Evolutionary conservation across 352 stramenopile genomes (phyloP).

Genomic region (Pythium brassicae): DNA sequence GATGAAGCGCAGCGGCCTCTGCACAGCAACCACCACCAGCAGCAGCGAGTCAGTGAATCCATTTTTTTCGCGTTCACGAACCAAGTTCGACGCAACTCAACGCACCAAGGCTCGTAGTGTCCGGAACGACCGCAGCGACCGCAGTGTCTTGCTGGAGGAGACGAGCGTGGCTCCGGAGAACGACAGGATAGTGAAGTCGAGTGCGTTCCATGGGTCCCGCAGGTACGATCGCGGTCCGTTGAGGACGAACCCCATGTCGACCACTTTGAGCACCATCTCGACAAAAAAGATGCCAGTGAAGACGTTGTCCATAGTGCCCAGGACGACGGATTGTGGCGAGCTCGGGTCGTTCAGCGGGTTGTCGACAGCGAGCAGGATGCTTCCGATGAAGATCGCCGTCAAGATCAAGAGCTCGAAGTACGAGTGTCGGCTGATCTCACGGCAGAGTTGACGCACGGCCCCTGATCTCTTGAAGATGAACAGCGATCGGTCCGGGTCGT

Average conservation of each 20-base stretch:
- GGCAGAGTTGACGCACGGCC: slow-evolving; percentile 15
- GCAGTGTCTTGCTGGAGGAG: slow-evolving; percentile 34
- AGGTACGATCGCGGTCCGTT: slow-evolving; percentile 60
- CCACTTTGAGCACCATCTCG: slow-evolving; percentile 76
- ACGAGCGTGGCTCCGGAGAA: slow-evolving; percentile 40
- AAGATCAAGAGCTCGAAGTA: slow-evolving; percentile 65
- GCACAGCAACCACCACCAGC: neutral
- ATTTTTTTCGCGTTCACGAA: neutral
- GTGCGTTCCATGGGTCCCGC: slow-evolving; percentile 64
- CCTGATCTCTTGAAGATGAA: slow-evolving; percentile 24
- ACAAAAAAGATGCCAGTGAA: slow-evolving; percentile 56
- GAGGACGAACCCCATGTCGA: slow-evolving; percentile 56
- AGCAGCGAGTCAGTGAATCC: neutral
- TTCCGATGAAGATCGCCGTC: slow-evolving; percentile 56
- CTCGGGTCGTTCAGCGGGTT: slow-evolving; percentile 50
- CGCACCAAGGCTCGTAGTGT: slow-evolving; percentile 60
- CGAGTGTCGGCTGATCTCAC: slow-evolving; percentile 23
- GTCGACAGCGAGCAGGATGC: slow-evolving; percentile 58
- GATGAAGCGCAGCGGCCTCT: slow-evolving; percentile 65
- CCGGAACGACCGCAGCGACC: slow-evolving; percentile 56
- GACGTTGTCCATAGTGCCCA: slow-evolving; percentile 41
- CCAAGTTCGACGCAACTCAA: neutral
- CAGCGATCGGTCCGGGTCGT: slow-evolving; percentile 20
- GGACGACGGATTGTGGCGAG: slow-evolving; percentile 17
- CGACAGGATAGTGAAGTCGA: slow-evolving; percentile 68